Base-by-base conservation (phyloP, 805 yeast species). In the Ogataea zsoltii region DNA sequence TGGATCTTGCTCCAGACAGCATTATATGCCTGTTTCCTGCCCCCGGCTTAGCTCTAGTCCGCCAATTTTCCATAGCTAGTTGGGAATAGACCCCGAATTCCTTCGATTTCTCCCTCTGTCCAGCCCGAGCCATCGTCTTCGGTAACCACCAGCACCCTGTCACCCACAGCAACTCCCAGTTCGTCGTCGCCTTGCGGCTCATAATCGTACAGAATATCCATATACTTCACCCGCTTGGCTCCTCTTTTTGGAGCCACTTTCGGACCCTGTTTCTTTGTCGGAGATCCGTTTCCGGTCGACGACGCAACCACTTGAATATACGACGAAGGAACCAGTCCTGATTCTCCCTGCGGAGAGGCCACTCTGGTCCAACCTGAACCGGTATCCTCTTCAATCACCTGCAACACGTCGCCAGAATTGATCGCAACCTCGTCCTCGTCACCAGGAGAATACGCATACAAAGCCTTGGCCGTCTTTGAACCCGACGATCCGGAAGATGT, bases 291-390 rank as follows among this genome's bases (percentile, higher is more conserved):
- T 21, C 46, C 16, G 11, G 45, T 47, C 38, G 40, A 23, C 4
- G 42, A 38, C 23, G 61, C 50, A 2, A 82, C 62, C 1, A 82
- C 62, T 50, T 82, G 82, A 6, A 91, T 65, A 61, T 92, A 92
- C 0, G 86, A 68, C 0, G 95, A 81, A 2, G 99, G 99, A 3
- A 91, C 97, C 32, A 91, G 71, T 0, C 99, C 99, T 33, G 68
- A 69, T 9, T 64, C 63, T 4, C 76, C 76, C 17, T 63, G 59
- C 2, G 69, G 51, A n/a, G 72, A 70, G n/a, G 55, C 55, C 9
- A 90, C 80, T 54, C 70, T 67, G 2, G 96, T 85, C 99, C 99
- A 92, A 0, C 99, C 99, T 14, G 88, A 81, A 0, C 97, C 97
- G 51, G 88, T 91, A 61, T 94, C 98, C 1, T 69, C 68, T 40